These are phyloP conservation scores for Aspergillus costaricaensis DNA, from an alignment of 2,329 filamentous ascomycete genomes.

Conservation along the genomic window DNA sequence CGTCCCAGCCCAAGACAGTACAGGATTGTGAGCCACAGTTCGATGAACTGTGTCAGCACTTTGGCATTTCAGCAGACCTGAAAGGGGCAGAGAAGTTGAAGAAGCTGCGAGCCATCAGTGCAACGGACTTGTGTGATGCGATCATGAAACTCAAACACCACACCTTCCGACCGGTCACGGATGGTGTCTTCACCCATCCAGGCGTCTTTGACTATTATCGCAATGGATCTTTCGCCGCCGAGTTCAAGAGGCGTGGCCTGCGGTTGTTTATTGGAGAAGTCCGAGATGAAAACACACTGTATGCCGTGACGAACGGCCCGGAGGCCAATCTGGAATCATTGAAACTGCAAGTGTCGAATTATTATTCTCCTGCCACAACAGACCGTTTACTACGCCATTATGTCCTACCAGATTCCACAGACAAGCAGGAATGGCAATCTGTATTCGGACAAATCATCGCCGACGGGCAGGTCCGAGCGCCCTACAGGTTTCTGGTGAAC, in stretches of 20 bases:
- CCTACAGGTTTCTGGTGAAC: constrained; percentile 22
- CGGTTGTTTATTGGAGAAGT: constrained; percentile 49
- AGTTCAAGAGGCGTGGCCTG: constrained; percentile 39
- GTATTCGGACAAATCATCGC: constrained; percentile 44
- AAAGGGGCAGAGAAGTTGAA: constrained; percentile 35
- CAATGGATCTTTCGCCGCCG: constrained; percentile 39
- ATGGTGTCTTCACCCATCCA: constrained; percentile 43
- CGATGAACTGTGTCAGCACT: constrained; percentile 44
- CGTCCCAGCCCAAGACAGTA: constrained; percentile 46
- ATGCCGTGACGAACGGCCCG: constrained; percentile 45
- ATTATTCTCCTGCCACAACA: constrained; percentile 46
- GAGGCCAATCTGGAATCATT: constrained; percentile 37
- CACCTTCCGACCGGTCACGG: constrained; percentile 51
- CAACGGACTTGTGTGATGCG: constrained; percentile 35
- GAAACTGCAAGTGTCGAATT: constrained; percentile 45
- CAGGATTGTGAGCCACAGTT: constrained; percentile 45
- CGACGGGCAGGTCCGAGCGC: constrained; percentile 26
- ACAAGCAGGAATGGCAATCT: constrained; percentile 40
- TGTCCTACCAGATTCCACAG: constrained; percentile 31
- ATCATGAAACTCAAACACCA: constrained; percentile 47
- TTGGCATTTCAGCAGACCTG: constrained; percentile 27
- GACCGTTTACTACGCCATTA: constrained; percentile 42
- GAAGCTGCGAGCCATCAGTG: constrained; percentile 34
- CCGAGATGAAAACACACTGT: constrained; percentile 48
- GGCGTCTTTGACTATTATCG: constrained; percentile 44